Base-by-base conservation (phyloP, 108 stramenopile species). In the Pseudonitzschia multiseries region DNA sequence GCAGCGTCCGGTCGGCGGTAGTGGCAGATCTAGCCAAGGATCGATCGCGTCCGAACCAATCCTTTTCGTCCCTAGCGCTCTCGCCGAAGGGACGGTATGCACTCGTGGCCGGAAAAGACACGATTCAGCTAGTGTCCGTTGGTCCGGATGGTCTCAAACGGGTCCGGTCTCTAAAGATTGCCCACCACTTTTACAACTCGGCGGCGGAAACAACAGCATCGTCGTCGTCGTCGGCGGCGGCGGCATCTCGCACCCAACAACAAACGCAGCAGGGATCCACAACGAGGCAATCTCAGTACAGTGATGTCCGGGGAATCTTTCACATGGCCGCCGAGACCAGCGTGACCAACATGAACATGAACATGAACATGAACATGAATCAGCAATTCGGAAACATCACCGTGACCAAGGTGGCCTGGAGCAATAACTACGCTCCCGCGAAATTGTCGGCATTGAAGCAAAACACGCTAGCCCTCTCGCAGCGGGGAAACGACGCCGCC, bases 341-440 rank as follows among this genome's bases (percentile, higher is more conserved):
- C 32, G 78, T 81, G 21, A 69, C 65, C 20, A n/a, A 36, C 24
- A 22, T 65, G 8, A 63, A n/a, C 33, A 18, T 18, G 17, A 68
- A 68, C 10, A 68, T 76, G 27, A 73, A 79, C 36, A 61, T 61
- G 59, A 61, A 61, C 26, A 9, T 57, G 56, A 57, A 57, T n/a
- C 56, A 57, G 26, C 69, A 52, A 52, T 43, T 57, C 22, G 78
- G 59, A 26, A 89, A 87, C 74, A 85, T 88, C 3, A 83, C 71
- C 48, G 75, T 94, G 3, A 89, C 81, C 10, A 84, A 84, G 69
- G 93, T 91, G 27, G 90, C 89, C n/a, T 94, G 93, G 93, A 94
- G 90, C 46, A 72, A 73, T 77, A 65, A 80, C 81, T 61, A 41
- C 83, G 9, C 56, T n/a, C 18, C 24, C 24, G 24, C 56, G 26